phyloP scores from a whole-genome alignment of 306 rosid genomes.

The Hippophae rhamnoides region DNA sequence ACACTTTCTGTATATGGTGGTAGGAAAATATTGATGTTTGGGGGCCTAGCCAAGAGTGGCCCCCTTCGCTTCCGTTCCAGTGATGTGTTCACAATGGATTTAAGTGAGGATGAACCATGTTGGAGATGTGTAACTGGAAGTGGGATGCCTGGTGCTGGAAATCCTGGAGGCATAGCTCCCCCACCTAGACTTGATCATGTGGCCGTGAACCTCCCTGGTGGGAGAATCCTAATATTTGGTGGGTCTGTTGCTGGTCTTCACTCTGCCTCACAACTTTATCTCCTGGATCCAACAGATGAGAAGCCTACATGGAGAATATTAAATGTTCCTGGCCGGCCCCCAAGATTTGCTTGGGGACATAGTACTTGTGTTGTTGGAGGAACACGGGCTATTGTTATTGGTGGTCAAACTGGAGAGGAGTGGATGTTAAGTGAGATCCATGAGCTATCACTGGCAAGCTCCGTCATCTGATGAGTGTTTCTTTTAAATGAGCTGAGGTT shows the following conservation, averaged over 20 bases:
- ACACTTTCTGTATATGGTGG: conserved; percentile 95
- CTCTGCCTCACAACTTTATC: conserved; percentile 95
- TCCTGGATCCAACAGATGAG: conserved; percentile 90
- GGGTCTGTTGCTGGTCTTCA: conserved; percentile 99
- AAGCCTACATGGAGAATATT: conserved; percentile 97
- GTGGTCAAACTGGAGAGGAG: conserved; percentile 99
- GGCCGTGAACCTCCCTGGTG: conserved; percentile 96
- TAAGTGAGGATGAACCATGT: conserved; percentile 93
- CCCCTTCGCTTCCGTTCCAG: conserved; percentile 93
- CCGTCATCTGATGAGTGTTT: conserved; percentile 39
- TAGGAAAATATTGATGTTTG: conserved; percentile 94
- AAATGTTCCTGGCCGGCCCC: conserved; percentile 90
- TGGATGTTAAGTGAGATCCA: conserved; percentile 97
- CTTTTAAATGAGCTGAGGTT: conserved; percentile 25
- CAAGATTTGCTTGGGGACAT: conserved; percentile 99
- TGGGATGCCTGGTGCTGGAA: conserved; percentile 97
- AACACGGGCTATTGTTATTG: conserved; percentile 90
- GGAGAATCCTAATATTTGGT: conserved; percentile 91
- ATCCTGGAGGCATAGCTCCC: conserved; percentile 95
- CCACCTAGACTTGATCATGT: conserved; percentile 99
- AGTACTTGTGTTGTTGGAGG: conserved; percentile 99
- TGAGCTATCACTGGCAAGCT: conserved; percentile 88
- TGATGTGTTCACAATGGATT: conserved; percentile 91
- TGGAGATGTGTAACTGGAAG: conserved; percentile 97
- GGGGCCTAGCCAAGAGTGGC: conserved; percentile 99